Evolutionary conservation across 352 stramenopile species (phyloP).

Genomic region (Phytophthora sansomeana): DNA sequence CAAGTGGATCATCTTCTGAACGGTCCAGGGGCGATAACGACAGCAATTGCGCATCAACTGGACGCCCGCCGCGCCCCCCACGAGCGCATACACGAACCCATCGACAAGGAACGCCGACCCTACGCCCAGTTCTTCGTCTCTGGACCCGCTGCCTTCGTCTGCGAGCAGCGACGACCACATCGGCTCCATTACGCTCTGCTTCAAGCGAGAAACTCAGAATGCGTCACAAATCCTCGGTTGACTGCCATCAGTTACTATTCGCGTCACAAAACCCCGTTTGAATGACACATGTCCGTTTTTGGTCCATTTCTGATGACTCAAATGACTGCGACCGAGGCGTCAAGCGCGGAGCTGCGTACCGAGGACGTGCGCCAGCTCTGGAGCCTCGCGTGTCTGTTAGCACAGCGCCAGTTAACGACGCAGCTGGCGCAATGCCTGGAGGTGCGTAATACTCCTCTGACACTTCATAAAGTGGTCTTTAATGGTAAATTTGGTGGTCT

Average conservation of each 20-base stretch:
- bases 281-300: conserved; percentile 8
- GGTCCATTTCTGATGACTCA: conserved; percentile 9
- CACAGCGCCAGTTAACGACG: conserved; percentile 44
- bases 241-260: no score
- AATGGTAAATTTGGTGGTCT: conserved; percentile 11
- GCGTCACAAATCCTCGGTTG: background rate
- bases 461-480: background rate
- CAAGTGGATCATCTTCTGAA: conserved; percentile 90
- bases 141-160: conserved; percentile 12
- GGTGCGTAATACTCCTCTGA: conserved; percentile 24
- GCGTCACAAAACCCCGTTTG: background rate
- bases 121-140: conserved; percentile 57
- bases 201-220: conserved; percentile 28
- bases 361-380: conserved; percentile 65
- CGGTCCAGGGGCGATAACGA: conserved; percentile 84
- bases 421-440: conserved; percentile 62
- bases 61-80: conserved; percentile 60
- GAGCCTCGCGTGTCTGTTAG: conserved; percentile 61
- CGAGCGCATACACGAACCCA: conserved; percentile 70
- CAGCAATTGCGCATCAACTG: conserved; percentile 88
- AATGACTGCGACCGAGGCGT: conserved; percentile 23
- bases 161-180: conserved; percentile 20
- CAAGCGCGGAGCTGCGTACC: conserved; percentile 20
- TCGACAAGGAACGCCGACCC: conserved; percentile 73
- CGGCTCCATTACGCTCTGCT: conserved; percentile 14